phyloP scores from a whole-genome alignment of 768 basidiomycete genomes.

The Omphalotus guepiniiformis region DNA sequence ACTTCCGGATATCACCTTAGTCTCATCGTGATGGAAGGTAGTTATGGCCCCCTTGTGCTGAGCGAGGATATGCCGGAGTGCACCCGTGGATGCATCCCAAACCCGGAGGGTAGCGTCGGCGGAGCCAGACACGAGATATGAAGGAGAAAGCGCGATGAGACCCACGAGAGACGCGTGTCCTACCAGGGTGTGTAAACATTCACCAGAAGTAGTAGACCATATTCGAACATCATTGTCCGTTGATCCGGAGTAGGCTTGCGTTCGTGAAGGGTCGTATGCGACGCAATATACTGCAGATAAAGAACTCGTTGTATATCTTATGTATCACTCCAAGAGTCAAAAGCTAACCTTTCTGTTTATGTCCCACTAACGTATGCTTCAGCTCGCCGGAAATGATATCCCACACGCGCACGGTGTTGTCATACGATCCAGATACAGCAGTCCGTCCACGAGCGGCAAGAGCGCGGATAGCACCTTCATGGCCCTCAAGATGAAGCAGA shows the following conservation, averaged over 20 bases:
- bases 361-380: slow-evolving; percentile 78
- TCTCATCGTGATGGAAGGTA: slow-evolving; percentile 98
- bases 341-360: slow-evolving; percentile 65
- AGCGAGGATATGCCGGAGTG: slow-evolving; percentile 61
- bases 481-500: slow-evolving; percentile 77
- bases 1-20: slow-evolving; percentile 91
- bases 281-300: slow-evolving; percentile 24
- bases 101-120: slow-evolving; percentile 93
- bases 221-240: slow-evolving; percentile 97
- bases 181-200: slow-evolving; percentile 72
- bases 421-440: slow-evolving; percentile 93
- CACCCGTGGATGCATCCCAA: slow-evolving; percentile 74
- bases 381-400: slow-evolving; percentile 82
- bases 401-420: slow-evolving; percentile 93
- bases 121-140: slow-evolving; percentile 90
- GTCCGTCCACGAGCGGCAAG: slow-evolving; percentile 87
- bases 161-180: slow-evolving; percentile 97
- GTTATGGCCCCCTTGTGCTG: slow-evolving; percentile 98
- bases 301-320: neutral
- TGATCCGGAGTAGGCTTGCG: slow-evolving; percentile 93
- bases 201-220: slow-evolving; percentile 84
- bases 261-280: slow-evolving; percentile 35
- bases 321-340: neutral
- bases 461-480: slow-evolving; percentile 87
- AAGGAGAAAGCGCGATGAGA: slow-evolving; percentile 83